These are phyloP conservation scores for Logfia minima DNA, from an alignment of 129 eudicot genomes.

Conservation along the genomic window DNA sequence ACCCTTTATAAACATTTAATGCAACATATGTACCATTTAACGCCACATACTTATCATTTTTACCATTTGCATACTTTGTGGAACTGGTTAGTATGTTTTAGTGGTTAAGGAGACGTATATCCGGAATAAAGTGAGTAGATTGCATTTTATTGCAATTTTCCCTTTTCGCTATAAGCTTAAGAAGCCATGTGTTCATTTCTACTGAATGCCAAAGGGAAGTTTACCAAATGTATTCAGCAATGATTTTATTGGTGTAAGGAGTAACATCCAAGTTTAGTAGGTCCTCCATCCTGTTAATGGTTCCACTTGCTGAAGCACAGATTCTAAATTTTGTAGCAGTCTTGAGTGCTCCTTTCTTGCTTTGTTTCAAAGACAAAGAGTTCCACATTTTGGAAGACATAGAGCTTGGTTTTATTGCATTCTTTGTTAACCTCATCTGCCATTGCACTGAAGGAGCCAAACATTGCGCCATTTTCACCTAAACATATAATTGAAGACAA, in stretches of 20 bases:
- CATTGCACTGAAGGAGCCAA: slow-evolving; percentile 95
- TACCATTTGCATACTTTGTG: no score
- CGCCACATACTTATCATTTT: no score
- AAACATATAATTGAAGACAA: slow-evolving; percentile 19
- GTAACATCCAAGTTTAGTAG: slow-evolving; percentile 84
- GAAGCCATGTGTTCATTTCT: neutral
- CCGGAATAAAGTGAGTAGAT: no score
- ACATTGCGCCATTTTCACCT: slow-evolving; percentile 82
- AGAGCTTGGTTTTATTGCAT: slow-evolving; percentile 46
- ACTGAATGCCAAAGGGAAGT: neutral
- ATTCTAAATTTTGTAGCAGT: slow-evolving; percentile 57
- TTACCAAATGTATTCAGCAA: slow-evolving; percentile 95
- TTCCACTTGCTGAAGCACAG: slow-evolving; percentile 59
- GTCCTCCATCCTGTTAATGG: slow-evolving; percentile 83
- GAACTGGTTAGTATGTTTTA: no score
- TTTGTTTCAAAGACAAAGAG: slow-evolving; percentile 67
- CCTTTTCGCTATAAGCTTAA: neutral
- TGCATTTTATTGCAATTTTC: no score
- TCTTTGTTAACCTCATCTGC: slow-evolving; percentile 66
- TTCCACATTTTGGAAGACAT: slow-evolving; percentile 68
- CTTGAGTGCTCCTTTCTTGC: slow-evolving; percentile 60
- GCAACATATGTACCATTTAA: no score
- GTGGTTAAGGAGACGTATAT: no score
- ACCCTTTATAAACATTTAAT: no score
- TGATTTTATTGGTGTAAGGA: slow-evolving; percentile 79